Conservation (phyloP, 164 flowering plant genomes). For the Kingdonia uniflora region DNA sequence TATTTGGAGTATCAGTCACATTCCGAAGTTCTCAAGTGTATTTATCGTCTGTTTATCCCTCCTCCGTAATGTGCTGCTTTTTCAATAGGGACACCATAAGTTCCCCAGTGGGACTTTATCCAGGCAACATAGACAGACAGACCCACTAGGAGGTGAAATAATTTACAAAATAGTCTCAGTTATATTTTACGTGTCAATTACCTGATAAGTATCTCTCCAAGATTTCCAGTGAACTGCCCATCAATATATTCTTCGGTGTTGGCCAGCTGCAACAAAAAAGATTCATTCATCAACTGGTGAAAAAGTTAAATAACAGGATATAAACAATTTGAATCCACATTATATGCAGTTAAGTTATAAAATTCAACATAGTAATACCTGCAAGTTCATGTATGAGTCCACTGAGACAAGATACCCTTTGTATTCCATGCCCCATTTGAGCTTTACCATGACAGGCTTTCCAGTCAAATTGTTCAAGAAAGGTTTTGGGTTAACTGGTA, state of each 20-base stretch:
- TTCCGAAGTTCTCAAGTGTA: no score
- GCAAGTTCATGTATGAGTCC: constrained; percentile 70
- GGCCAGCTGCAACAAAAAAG: constrained; percentile 49
- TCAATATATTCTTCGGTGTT: constrained; percentile 87
- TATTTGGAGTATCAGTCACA: no score
- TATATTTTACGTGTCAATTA: constrained; percentile 12
- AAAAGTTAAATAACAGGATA: neutral
- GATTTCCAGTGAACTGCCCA: constrained; percentile 76
- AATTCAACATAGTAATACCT: constrained; percentile 18
- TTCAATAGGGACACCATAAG: no score
- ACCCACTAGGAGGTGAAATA: no score
- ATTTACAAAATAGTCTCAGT: neutral
- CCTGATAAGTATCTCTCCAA: constrained; percentile 96
- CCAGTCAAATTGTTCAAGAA: constrained; percentile 95
- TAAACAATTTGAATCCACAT: no score
- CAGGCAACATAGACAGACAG: no score
- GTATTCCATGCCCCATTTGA: constrained; percentile 98
- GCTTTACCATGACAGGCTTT: constrained; percentile 84
- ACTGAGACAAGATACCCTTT: constrained; percentile 91
- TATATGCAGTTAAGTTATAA: no score
- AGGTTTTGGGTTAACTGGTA: constrained; percentile 93
- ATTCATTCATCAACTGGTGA: neutral
- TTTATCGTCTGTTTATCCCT: no score
- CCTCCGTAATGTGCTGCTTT: no score
- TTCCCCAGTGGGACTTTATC: no score